Evolutionary conservation across 164 flowering plant genomes (phyloP), one percentile per base, ranked within the genome.

Genomic region (Tetracentron sinense): DNA sequence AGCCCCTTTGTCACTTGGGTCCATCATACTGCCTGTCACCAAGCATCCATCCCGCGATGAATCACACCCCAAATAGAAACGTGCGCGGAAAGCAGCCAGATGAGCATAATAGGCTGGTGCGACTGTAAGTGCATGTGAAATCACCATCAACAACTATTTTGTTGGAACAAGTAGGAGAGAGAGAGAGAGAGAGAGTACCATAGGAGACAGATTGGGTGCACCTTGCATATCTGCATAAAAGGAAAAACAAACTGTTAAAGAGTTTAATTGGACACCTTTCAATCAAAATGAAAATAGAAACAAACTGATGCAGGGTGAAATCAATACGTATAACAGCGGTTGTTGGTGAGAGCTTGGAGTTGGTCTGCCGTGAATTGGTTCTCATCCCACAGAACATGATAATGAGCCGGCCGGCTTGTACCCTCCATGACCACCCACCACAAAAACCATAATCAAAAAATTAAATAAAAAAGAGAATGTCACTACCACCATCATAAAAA

Each of bases 371-470:
- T 70, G 58, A 86, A 86, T 0, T 70, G 56, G 69, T 85, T 85
- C 58, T 82, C 91, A 65, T 85, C 88, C 70, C 55, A 75, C 21
- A 86, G 35, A 20, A 86, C 87, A 74, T 81, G 88, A 62, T 86
- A 86, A 38, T 84, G 91, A 10, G 87, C 63, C 0, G 87, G 91
- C 27, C 83, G 68, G 33, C 84, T 86, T 0, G 86, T 82, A n/a
- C 87, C 91, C 91, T 86, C 61, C 60, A n/a, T n/a, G n/a, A n/a
- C n/a, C n/a, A n/a, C n/a, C n/a, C n/a, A n/a, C n/a, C n/a, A n/a
- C n/a, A n/a, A n/a, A n/a, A n/a, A n/a, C n/a, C n/a, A n/a, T n/a
- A n/a, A n/a, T n/a, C n/a, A n/a, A n/a, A n/a, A n/a, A n/a, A n/a
- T n/a, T n/a, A n/a, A n/a, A n/a, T n/a, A n/a, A n/a, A n/a, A n/a